Conservation (phyloP, 352 stramenopile species). For the Phytopythium chamaehyphon region DNA sequence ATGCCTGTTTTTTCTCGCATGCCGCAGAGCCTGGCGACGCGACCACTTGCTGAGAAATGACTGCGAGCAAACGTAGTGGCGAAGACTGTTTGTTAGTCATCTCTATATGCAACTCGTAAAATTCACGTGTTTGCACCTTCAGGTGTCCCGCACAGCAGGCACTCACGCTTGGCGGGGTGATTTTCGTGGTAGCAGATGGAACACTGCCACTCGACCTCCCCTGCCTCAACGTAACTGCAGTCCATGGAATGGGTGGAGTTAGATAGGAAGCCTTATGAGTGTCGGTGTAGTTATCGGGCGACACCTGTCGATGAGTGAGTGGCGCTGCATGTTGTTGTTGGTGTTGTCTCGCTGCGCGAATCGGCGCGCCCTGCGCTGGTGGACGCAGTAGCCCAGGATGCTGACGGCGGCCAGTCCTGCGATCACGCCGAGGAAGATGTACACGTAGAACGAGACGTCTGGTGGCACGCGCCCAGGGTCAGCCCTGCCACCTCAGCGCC, state of each 20-base stretch:
- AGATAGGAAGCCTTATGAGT: too few relatives aligned
- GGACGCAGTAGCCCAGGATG: slow-evolving; percentile 59
- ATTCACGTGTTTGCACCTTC: slow-evolving; percentile 30
- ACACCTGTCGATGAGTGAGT: slow-evolving; percentile 73
- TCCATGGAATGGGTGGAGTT: too few relatives aligned
- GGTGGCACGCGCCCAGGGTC: not conserved
- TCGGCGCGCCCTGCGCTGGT: slow-evolving; percentile 50
- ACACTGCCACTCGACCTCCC: slow-evolving; percentile 79
- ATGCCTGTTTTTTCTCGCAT: slow-evolving; percentile 14
- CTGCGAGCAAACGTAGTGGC: slow-evolving; percentile 21
- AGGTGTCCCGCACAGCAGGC: slow-evolving; percentile 77
- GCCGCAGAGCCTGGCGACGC: slow-evolving; percentile 17
- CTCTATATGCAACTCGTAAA: not conserved
- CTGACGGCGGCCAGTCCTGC: slow-evolving; percentile 30
- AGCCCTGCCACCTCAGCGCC: not conserved
- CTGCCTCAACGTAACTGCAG: slow-evolving; percentile 53
- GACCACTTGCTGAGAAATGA: slow-evolving; percentile 61
- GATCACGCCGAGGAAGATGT: slow-evolving; percentile 69
- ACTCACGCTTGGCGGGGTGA: slow-evolving; percentile 76
- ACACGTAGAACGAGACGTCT: slow-evolving; percentile 64
- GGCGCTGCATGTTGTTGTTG: slow-evolving; percentile 87
- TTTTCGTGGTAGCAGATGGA: slow-evolving; percentile 84
- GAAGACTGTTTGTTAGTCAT: not conserved
- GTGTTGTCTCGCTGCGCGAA: slow-evolving; percentile 65
- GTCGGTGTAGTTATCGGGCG: not conserved